A percentile compares a stretch with the other conserved stretches of the same genome.
phyloP scores from a whole-genome alignment of 2,329 filamentous ascomycete genomes.

The Emergomyces africanus region DNA sequence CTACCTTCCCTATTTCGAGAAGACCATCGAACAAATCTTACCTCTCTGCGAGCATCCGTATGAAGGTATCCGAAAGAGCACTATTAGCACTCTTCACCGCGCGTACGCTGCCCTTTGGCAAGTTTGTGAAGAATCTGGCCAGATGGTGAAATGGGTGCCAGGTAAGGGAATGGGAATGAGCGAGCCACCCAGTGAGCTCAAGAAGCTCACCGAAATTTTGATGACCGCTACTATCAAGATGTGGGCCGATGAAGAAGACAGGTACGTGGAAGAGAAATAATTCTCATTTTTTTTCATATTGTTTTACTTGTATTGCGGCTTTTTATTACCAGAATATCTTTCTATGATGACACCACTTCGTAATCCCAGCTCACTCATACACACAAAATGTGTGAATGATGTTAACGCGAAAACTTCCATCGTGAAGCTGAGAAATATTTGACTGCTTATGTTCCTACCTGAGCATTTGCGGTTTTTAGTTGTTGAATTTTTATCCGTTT shows the following conservation, averaged over 20 bases:
- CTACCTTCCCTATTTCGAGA: slow-evolving; percentile 75
- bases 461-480: slow-evolving; percentile 28
- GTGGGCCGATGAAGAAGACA: slow-evolving; percentile 83
- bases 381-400: slow-evolving; percentile 70
- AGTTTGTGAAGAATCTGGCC: slow-evolving; percentile 66
- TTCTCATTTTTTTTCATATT: slow-evolving; percentile 11
- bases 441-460: slow-evolving; percentile 7
- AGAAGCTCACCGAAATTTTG: slow-evolving; percentile 75
- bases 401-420: slow-evolving; percentile 59
- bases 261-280: slow-evolving; percentile 51
- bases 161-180: slow-evolving; percentile 59
- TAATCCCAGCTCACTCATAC: slow-evolving; percentile 99
- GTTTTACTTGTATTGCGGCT: slow-evolving; percentile 8
- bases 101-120: slow-evolving; percentile 85
- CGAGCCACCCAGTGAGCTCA: slow-evolving; percentile 63
- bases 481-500: slow-evolving; percentile 12
- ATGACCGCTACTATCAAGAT: slow-evolving; percentile 71
- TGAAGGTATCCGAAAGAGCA: slow-evolving; percentile 85
- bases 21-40: slow-evolving; percentile 68
- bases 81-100: slow-evolving; percentile 83
- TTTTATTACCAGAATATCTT: slow-evolving; percentile 11
- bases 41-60: slow-evolving; percentile 79
- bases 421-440: slow-evolving; percentile 21
- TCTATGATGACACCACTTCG: slow-evolving; percentile 76
- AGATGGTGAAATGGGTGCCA: slow-evolving; percentile 71